Evolutionary conservation across 495 filamentous ascomycete genomes (phyloP).

Genomic region (Penicillium parvum): DNA sequence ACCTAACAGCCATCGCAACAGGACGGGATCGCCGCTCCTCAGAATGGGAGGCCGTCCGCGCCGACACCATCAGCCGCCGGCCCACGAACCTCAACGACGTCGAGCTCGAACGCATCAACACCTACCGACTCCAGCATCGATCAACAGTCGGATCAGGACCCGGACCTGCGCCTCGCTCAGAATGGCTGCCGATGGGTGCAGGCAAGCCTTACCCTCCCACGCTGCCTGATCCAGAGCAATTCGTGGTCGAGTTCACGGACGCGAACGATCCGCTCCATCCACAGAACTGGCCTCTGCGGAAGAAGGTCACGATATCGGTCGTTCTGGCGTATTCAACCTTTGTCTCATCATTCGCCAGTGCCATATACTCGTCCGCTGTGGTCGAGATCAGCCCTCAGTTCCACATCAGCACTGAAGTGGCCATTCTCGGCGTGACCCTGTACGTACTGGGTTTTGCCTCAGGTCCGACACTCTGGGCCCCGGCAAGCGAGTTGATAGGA

Average conservation of each 20-base stretch:
- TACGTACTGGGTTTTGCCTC: conserved; percentile 52
- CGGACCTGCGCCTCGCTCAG: conserved; percentile 16
- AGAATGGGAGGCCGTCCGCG: neutral
- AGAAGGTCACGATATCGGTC: conserved; percentile 20
- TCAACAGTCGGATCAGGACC: conserved; percentile 31
- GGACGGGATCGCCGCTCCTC: neutral
- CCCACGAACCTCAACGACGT: conserved; percentile 23
- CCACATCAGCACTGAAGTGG: conserved; percentile 46
- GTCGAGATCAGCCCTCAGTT: conserved; percentile 37
- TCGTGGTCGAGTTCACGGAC: conserved; percentile 53
- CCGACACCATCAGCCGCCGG: conserved; percentile 18
- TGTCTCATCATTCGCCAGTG: conserved; percentile 47
- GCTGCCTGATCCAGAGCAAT: conserved; percentile 44
- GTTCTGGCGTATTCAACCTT: conserved; percentile 49
- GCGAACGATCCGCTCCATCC: conserved; percentile 48
- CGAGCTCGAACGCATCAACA: conserved; percentile 32
- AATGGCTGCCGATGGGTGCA: conserved; percentile 36
- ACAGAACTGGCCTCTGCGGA: conserved; percentile 44
- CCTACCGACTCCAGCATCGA: conserved; percentile 29
- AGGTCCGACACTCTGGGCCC: conserved; percentile 56
- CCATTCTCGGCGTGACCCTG: conserved; percentile 49
- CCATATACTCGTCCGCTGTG: conserved; percentile 50
- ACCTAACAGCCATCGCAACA: conserved; percentile 3
- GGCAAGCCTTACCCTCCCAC: conserved; percentile 42
- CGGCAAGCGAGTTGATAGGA: conserved; percentile 74